Percentiles rank a stretch among this genome's conserved stretches.
These are phyloP conservation scores for Phytophthora ramorum DNA, from an alignment of 352 stramenopile genomes.

Conservation along the genomic window DNA sequence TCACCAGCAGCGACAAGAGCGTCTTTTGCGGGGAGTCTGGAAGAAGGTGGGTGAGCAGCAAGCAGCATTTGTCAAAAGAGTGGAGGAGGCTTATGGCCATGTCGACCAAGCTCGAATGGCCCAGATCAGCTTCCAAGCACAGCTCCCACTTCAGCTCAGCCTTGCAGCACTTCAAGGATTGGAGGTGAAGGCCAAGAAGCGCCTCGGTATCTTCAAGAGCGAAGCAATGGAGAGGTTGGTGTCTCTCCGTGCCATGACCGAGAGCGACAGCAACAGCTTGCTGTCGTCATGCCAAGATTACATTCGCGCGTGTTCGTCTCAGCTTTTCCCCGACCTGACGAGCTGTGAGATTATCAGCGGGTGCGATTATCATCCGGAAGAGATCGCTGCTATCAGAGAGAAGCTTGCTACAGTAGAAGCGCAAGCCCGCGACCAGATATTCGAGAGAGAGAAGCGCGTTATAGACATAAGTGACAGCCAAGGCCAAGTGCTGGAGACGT, in stretches of 20 bases:
- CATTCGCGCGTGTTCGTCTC: constrained; percentile 52
- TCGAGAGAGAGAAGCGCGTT: constrained; percentile 45
- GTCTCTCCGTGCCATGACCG: constrained; percentile 33
- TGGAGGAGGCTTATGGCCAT: constrained; percentile 30
- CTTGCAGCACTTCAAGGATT: constrained; percentile 87
- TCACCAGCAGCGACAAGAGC: constrained; percentile 79
- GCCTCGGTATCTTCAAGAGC: constrained; percentile 50
- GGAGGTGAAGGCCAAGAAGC: constrained; percentile 84
- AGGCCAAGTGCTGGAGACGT: constrained; percentile 36
- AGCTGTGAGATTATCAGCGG: constrained; percentile 70
- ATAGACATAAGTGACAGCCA: constrained; percentile 43
- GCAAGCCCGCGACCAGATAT: constrained; percentile 43
- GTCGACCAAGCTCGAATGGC: constrained; percentile 49
- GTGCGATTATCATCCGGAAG: constrained; percentile 87
- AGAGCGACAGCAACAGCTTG: constrained; percentile 43
- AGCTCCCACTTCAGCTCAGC: constrained; percentile 76
- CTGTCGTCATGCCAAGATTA: constrained; percentile 57
- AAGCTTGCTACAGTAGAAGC: constrained; percentile 50
- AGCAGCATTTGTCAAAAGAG: constrained; percentile 46
- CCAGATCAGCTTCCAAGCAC: constrained; percentile 61
- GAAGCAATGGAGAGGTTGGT: constrained; percentile 38
- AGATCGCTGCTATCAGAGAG: constrained; percentile 61
- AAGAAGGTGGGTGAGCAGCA: constrained; percentile 67
- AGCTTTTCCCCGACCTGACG: constrained; percentile 70
- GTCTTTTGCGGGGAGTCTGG: constrained; percentile 63